Evolutionary conservation across 2,329 filamentous ascomycete species (phyloP).

Genomic region (Didymosphaeria variabile): DNA sequence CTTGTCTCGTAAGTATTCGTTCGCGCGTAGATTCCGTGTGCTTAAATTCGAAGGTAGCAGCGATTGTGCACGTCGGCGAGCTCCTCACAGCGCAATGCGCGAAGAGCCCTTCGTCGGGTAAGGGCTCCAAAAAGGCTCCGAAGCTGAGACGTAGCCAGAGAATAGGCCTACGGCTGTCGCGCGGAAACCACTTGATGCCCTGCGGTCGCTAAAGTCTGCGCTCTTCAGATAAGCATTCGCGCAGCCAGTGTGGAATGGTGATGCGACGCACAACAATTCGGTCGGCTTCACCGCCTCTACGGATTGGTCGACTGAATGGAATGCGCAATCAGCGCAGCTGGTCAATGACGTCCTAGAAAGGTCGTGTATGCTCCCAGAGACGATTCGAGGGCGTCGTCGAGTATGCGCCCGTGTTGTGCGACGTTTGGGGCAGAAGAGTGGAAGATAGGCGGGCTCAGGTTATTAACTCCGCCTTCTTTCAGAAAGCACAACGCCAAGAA

Average conservation of each 20-base stretch:
- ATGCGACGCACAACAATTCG: constrained; percentile 1
- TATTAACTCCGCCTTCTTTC: constrained; percentile 19
- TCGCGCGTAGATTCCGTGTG: constrained; percentile 12
- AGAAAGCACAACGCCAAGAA: constrained; percentile 15
- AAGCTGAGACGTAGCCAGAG: neutral
- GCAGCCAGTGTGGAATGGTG: constrained; percentile 1
- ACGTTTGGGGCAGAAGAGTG: neutral
- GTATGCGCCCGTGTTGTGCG: constrained; percentile 2
- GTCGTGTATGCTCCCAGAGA: neutral
- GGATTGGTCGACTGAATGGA: neutral
- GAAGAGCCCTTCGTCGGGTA: constrained; percentile 3
- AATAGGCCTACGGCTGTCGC: neutral
- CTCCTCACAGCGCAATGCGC: constrained; percentile 4
- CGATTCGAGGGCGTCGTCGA: constrained; percentile 2
- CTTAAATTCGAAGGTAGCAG: constrained; percentile 21
- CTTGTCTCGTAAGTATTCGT: constrained; percentile 10
- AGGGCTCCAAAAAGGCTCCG: constrained; percentile 1
- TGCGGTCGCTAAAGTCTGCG: constrained; percentile 9
- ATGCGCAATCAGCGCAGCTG: constrained; percentile 4
- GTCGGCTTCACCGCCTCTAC: constrained; percentile 5
- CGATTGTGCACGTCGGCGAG: neutral
- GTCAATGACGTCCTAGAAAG: constrained; percentile 7
- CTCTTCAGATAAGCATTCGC: constrained; percentile 7
- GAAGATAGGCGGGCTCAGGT: constrained; percentile 3
- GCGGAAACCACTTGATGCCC: neutral